Conservation (phyloP, 768 basidiomycete genomes). For the Hericium erinaceus region DNA sequence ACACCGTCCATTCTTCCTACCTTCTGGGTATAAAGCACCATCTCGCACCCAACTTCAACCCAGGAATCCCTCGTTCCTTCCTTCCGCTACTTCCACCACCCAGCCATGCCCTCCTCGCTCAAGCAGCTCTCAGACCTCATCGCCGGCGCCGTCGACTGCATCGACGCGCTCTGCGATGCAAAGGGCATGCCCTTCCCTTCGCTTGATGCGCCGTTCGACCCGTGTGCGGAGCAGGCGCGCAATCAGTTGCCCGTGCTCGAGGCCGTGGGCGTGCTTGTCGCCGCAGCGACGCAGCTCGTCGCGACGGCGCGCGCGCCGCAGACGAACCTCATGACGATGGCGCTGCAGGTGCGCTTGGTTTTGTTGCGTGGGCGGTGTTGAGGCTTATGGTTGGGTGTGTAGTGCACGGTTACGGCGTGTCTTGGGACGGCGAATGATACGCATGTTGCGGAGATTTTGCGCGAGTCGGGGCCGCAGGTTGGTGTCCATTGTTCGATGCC, state of each 20-base stretch:
- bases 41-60: too few relatives aligned
- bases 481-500: not conserved
- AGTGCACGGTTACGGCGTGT: not conserved
- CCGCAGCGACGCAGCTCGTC: constrained; percentile 27
- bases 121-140: not conserved
- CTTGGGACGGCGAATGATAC: not conserved
- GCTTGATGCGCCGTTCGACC: constrained; percentile 20
- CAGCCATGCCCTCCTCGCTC: not conserved
- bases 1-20: too few relatives aligned
- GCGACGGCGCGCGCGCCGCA: constrained; percentile 22
- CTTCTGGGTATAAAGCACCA: too few relatives aligned
- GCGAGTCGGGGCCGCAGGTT: not conserved
- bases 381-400: not conserved
- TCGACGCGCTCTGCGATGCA: constrained; percentile 17
- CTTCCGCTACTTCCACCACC: not conserved
- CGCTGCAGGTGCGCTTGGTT: constrained; percentile 3
- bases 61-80: not conserved
- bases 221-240: constrained; percentile 22
- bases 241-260: constrained; percentile 20
- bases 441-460: not conserved
- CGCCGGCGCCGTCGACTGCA: constrained; percentile 10
- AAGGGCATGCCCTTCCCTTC: constrained; percentile 17
- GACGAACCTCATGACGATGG: constrained; percentile 10
- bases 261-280: constrained; percentile 22
- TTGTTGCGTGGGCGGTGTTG: not conserved